Base-by-base conservation (phyloP, 1,284 basidiomycete species). In the Cryptococcus sp. region DNA sequence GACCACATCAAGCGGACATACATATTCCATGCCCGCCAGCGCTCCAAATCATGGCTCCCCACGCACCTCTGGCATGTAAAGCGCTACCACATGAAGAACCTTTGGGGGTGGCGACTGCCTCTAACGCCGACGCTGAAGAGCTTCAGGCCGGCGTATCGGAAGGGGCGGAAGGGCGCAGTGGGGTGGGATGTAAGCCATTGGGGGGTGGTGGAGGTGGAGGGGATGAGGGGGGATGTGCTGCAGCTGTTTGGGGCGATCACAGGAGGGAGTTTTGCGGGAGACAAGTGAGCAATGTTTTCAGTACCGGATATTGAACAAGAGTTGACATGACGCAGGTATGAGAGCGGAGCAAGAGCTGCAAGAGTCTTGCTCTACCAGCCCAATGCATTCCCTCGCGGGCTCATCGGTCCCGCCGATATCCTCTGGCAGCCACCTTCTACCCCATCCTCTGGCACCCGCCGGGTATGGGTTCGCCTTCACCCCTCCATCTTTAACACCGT, bases 31-130 rank as follows among this genome's bases (percentile, higher is more conserved):
- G 45, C 59, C 1, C 64, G 73, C 4, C 75, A 76, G 53, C 54
- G 74, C 62, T 81, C 89, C 63, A 95, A 95, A 73, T 79, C 81
- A 9, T 96, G 93, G 93, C 82, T 97, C 0, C 90, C 92, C 69
- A 93, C 91, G 4, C 93, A 96, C 72, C 75, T 95, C 23, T 96
- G 91, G 88, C 93, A 96, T 68, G 87, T 92, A 1, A 96, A 95
- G 75, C 83, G 92, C 1, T 93, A 93, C 84, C 85, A 87, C 63
- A 95, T 96, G 93, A 82, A 85, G 62, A 86, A 86, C 63, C 81
- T 89, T 71, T 96, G 92, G 91, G 90, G 89, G 0, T 91, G 90
- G 71, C 81, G 89, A 64, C 79, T 97, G 85, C 87, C 91, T 2
- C 74, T 86, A 1, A 84, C 85, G 1, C 91, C 93, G 0, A 93